Evolutionary conservation across 352 stramenopile species (phyloP).

Genomic region (Salisapilia sapeloensis): DNA sequence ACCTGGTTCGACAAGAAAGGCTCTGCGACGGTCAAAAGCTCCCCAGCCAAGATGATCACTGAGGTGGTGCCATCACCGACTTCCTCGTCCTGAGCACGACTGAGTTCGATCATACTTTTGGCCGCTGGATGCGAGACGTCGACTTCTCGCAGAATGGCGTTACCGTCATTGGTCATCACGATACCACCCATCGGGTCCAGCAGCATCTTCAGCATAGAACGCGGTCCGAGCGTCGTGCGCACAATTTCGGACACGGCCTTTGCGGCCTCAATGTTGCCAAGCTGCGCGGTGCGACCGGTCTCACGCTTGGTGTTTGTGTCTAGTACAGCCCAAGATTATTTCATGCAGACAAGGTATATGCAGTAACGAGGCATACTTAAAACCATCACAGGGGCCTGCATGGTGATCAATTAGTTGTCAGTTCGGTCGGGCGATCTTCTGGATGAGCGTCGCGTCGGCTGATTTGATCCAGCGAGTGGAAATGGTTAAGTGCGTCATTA

Average conservation of each 20-base stretch:
- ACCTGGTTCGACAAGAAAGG: constrained; percentile 93
- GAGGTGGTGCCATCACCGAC: constrained; percentile 99
- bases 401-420: no score
- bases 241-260: constrained; percentile 98
- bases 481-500: no score
- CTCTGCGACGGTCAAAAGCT: constrained; percentile 95
- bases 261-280: constrained; percentile 96
- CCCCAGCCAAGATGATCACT: constrained; percentile 98
- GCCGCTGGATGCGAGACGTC: constrained; percentile 96
- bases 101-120: constrained; percentile 99
- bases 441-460: no score
- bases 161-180: constrained; percentile 99
- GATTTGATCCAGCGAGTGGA: no score
- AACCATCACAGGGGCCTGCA: constrained; percentile 90
- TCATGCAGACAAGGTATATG: neutral
- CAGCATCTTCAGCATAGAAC: constrained; percentile 99
- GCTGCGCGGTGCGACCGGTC: constrained; percentile 93
- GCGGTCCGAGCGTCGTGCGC: constrained; percentile 95
- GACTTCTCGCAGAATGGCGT: constrained; percentile 97
- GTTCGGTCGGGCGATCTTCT: no score
- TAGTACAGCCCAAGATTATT: constrained; percentile 4
- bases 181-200: constrained; percentile 99
- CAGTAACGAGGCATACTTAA: constrained; percentile 62
- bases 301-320: constrained; percentile 97
- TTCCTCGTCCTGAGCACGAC: constrained; percentile 97